Conservation (phyloP, 129 eudicot species). For the sunflower (Helianthus annuus) region HanXRQr2.0-SUNRISE NC_035443.2:96870065-96870564, state of each 20-base stretch:
- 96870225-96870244: conserved; percentile 1
- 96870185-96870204: not conserved
- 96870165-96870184: conserved; percentile 3
- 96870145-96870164: not conserved
- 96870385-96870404: not conserved
- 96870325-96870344: not conserved
- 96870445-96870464: not conserved
- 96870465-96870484: conserved; percentile 10
- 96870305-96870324: not conserved
- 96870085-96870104: too few relatives aligned
- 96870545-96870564: conserved; percentile 92
- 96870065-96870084: too few relatives aligned
- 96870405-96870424: not conserved
- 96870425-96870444: not conserved
- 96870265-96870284: not conserved
- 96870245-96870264: not conserved
- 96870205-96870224: not conserved
- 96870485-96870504: conserved; percentile 9
- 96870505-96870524: conserved; percentile 86
- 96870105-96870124: too few relatives aligned
- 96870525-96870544: conserved; percentile 74
- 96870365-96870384: not conserved
- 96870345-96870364: not conserved
- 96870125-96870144: not conserved
- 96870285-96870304: not conserved